Evolutionary conservation across 2,329 filamentous ascomycete genomes (phyloP), one percentile per base, ranked within the genome.

Genomic region (Fusarium fracticaudum): DNA sequence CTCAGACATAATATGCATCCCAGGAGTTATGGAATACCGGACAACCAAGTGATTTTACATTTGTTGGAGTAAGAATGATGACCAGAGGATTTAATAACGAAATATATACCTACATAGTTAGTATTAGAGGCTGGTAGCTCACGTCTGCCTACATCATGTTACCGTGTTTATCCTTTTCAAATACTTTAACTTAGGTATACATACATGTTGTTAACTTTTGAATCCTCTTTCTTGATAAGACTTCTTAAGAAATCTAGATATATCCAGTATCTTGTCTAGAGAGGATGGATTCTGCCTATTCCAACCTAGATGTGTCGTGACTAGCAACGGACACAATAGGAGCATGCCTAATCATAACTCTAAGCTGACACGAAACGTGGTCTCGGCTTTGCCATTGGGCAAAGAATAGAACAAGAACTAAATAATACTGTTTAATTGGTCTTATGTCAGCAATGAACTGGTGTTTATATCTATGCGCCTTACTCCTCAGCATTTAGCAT

Each of bases 21-120:
- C 62, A 59, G 41, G 58, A 64, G 59, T 60, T 62, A 62, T 57
- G 60, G 64, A 57, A 54, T 45, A 33, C 31, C 62, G 58, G 60
- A 64, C 61, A 50, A 43, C 15, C 22, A 18, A 44, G 29, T n/a
- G 7, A 3, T 6, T 29, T 22, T 13, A 31, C 38, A 26, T 33
- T 29, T 17, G 11, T n/a, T 15, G n/a, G 13, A 41, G 15, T 24
- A 14, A 57, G 29, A 29, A n/a, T 8, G 24, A n/a, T 29, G 24
- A 29, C 18, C 44, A 47, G 18, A 13, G 18, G 8, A 29, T 20
- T 29, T 29, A 29, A 22, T 8, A 22, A 29, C 9, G 11, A 48
- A 29, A 29, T 20, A 18, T n/a, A 35, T 35, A 35, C 33, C 33
- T 35, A 35, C 14, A 47, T 14, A 47, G 15, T 8, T 24, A 10